Evolutionary conservation across 768 basidiomycete species (phyloP).

Genomic region (Polyporus arcularius): DNA sequence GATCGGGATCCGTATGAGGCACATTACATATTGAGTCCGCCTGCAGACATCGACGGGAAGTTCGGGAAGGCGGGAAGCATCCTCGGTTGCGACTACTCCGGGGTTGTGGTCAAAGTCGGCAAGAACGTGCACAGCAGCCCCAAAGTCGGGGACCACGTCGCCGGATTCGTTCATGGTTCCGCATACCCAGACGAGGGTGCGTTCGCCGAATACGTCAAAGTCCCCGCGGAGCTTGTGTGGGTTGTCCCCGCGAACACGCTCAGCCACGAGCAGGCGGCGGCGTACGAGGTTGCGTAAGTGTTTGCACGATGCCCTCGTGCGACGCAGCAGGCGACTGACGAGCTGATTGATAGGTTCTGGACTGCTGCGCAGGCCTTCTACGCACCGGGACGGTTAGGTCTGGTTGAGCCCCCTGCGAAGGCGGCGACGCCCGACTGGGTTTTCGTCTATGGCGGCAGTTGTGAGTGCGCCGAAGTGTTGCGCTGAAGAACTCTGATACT

Average conservation of each 20-base stretch:
- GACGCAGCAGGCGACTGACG: neutral
- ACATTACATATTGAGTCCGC: neutral
- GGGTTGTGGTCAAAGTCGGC: constrained; percentile 13
- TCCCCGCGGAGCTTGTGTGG: constrained; percentile 26
- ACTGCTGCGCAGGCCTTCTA: constrained; percentile 27
- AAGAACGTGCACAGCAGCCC: constrained; percentile 7
- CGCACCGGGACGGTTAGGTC: constrained; percentile 22
- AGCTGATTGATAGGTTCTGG: constrained; percentile 13
- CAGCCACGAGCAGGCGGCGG: constrained; percentile 23
- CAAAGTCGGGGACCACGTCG: constrained; percentile 29
- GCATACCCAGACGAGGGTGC: constrained; percentile 25
- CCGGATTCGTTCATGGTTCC: constrained; percentile 29
- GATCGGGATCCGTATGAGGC: no score
- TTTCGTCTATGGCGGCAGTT: constrained; percentile 30
- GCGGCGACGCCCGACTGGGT: constrained; percentile 23
- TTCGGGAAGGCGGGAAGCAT: constrained; percentile 1
- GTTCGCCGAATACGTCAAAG: constrained; percentile 31
- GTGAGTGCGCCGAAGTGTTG: constrained; percentile 7
- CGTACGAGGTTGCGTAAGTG: constrained; percentile 12
- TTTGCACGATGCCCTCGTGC: neutral
- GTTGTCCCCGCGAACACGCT: constrained; percentile 23
- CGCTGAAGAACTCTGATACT: neutral
- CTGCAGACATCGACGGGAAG: neutral
- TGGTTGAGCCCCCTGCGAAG: constrained; percentile 23
- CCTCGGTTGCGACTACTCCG: constrained; percentile 15